Evolutionary conservation across 2,329 filamentous ascomycete species (phyloP).

Genomic region (Talaromyces sp.): DNA sequence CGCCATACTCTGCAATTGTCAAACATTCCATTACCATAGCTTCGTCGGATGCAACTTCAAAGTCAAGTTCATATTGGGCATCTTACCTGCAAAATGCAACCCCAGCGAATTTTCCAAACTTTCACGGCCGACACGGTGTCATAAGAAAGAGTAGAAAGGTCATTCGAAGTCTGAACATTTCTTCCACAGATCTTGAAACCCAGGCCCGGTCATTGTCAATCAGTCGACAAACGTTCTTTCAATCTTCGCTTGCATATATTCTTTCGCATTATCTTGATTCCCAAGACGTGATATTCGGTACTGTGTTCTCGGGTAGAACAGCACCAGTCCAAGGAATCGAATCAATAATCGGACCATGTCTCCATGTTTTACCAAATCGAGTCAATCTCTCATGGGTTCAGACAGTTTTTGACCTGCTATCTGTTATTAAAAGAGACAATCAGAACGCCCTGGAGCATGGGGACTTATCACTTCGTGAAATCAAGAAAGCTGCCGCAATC

Average conservation of each 20-base stretch:
- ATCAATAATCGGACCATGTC: constrained; percentile 71
- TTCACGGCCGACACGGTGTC: constrained; percentile 42
- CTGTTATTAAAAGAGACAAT: constrained; percentile 62
- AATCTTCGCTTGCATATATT: constrained; percentile 65
- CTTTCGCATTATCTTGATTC: constrained; percentile 62
- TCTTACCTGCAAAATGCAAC: constrained; percentile 58
- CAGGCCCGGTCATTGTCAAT: constrained; percentile 45
- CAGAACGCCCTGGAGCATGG: constrained; percentile 63
- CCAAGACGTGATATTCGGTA: constrained; percentile 68
- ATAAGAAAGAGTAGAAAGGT: constrained; percentile 27
- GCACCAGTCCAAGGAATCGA: constrained; percentile 69
- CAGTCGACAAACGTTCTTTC: constrained; percentile 69
- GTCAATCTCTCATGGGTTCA: constrained; percentile 53
- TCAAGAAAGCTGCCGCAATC: constrained; percentile 59
- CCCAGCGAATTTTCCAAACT: constrained; percentile 56
- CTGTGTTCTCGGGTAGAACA: constrained; percentile 76
- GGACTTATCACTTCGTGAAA: constrained; percentile 62
- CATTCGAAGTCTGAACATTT: constrained; percentile 33
- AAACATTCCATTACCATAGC: constrained; percentile 43
- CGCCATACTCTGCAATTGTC: constrained; percentile 60
- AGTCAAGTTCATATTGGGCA: constrained; percentile 64
- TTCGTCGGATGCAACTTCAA: constrained; percentile 32
- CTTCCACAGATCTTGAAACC: constrained; percentile 33
- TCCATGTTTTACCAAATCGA: constrained; percentile 71
- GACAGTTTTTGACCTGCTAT: constrained; percentile 59